phyloP scores from a whole-genome alignment of 2,329 filamentous ascomycete species.

The Fusarium palustre region DNA sequence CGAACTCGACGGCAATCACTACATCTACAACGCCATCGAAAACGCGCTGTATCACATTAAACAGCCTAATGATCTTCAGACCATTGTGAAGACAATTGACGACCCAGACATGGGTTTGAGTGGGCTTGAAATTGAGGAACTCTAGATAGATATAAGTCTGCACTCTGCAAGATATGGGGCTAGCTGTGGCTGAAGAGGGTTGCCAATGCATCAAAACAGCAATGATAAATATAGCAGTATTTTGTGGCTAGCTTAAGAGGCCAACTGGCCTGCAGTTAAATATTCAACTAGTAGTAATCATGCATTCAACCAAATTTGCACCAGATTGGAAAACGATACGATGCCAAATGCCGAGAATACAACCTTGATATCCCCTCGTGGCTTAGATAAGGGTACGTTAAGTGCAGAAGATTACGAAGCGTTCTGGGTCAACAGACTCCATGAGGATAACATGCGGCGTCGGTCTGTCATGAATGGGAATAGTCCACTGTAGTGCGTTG shows the following conservation, averaged over 20 bases:
- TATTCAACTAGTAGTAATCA: fast-evolving
- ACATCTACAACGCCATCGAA: not conserved
- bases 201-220: not conserved
- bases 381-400: too few relatives aligned
- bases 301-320: not conserved
- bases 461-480: too few relatives aligned
- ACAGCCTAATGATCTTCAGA: fast-evolving
- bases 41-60: not conserved
- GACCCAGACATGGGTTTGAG: not conserved
- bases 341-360: not conserved
- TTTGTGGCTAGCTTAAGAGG: not conserved
- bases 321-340: fast-evolving
- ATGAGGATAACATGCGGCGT: too few relatives aligned
- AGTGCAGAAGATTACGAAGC: too few relatives aligned
- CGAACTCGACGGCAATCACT: not conserved
- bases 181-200: not conserved
- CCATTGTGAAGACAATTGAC: not conserved
- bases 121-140: not conserved
- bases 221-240: not conserved
- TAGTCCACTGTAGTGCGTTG: too few relatives aligned
- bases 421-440: too few relatives aligned
- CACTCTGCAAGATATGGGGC: not conserved
- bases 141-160: not conserved
- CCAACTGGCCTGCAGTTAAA: not conserved
- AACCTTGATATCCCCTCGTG: not conserved